These are phyloP conservation scores for Phascolomyces articulosus DNA, from an alignment of 371 early-diverging fungal species.

Conservation along the genomic window DNA sequence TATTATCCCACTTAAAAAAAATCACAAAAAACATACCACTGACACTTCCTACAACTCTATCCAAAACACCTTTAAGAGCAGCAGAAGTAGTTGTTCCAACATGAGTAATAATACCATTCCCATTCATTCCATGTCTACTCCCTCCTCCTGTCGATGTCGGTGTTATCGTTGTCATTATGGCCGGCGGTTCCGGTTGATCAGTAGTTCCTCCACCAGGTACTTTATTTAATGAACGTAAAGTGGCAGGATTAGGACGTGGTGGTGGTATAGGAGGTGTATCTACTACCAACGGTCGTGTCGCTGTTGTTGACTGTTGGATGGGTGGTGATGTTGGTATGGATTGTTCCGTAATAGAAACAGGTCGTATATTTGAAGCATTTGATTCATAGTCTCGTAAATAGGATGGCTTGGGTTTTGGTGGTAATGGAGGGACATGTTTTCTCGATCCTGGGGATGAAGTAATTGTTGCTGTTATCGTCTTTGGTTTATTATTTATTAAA, in stretches of 20 bases:
- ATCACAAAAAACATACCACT: conserved; percentile 45
- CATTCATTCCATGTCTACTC: not conserved
- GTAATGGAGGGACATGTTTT: conserved; percentile 3
- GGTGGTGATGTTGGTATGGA: not conserved
- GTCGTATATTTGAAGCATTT: not conserved
- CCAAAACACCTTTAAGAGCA: conserved; percentile 70
- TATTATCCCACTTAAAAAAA: not conserved
- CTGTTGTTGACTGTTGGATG: not conserved
- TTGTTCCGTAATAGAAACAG: not conserved
- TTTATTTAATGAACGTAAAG: conserved; percentile 10
- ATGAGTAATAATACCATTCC: conserved; percentile 23
- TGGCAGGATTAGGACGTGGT: conserved; percentile 19
- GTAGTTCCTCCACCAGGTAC: not conserved
- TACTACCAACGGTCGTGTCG: not conserved
- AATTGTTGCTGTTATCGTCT: not conserved
- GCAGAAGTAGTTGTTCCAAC: conserved; percentile 22
- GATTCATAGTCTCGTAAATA: not conserved
- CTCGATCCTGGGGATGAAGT: not conserved
- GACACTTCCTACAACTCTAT: conserved; percentile 63
- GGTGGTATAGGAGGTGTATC: conserved; percentile 16
- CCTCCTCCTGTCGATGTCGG: not conserved
- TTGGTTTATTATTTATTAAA: too few relatives aligned
- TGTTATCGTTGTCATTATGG: not conserved
- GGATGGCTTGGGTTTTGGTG: conserved; percentile 3
- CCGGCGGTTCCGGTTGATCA: not conserved